phyloP scores from a whole-genome alignment of 306 rosid genomes.

The Phaseolus lunatus region DNA sequence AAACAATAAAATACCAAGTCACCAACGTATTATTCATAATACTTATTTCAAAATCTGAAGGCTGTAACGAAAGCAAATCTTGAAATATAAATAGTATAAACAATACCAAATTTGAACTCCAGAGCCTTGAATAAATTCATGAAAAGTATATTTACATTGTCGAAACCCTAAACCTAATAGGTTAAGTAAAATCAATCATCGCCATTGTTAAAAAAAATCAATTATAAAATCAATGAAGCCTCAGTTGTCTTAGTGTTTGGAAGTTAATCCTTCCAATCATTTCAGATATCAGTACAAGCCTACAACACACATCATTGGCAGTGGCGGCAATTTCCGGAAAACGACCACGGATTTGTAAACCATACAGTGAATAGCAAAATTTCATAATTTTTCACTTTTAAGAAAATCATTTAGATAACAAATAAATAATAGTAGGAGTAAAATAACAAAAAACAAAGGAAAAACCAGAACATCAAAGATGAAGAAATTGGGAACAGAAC shows the following conservation, averaged over 20 bases:
- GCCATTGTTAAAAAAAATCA: background rate
- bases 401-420: background rate
- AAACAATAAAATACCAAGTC: too few species aligned
- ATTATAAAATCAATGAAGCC: conserved; percentile 8
- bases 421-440: background rate
- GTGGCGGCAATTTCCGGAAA: background rate
- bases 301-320: conserved; percentile 49
- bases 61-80: too few species aligned
- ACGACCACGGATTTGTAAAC: background rate
- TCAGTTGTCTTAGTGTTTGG: conserved; percentile 37
- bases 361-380: background rate
- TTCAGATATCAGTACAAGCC: conserved; percentile 49
- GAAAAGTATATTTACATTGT: too few species aligned
- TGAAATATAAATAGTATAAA: too few species aligned
- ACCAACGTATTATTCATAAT: too few species aligned
- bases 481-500: background rate
- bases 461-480: background rate
- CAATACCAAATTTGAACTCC: too few species aligned
- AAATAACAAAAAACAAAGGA: background rate
- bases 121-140: too few species aligned
- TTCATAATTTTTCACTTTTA: background rate
- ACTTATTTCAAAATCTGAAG: too few species aligned
- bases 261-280: conserved; percentile 44
- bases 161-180: background rate
- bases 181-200: too few species aligned